Evolutionary conservation across 441 rosid species (phyloP), one percentile per base, ranked within the genome.

Genomic region (Rhodomyrtus psidioides): DNA sequence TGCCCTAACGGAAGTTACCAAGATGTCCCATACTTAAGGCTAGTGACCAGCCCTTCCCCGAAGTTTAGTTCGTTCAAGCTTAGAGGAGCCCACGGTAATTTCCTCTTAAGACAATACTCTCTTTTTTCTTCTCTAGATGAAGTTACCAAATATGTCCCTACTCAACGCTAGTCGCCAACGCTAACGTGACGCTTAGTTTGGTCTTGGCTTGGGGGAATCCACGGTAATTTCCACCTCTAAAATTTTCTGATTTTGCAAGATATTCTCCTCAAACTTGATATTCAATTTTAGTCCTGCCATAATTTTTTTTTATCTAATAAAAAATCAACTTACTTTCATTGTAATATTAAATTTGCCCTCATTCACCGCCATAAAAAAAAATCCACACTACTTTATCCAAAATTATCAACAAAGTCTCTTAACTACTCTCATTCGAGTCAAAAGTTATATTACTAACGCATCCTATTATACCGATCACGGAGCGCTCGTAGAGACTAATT

Each of bases 271-370:
- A 6, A 2, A 21, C 15, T 24, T 42, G 10, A 6, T 39, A 70
- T 39, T 3, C 4, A 70, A 3, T 9, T 21, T 70, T 15, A 34
- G 39, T 34, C 39, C 7, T 21, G 9, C 0, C 2, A 21, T 7
- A 3, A 8, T 9, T 39, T 17, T 6, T n/a, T 34, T 5, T 70
- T 21, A 7, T 28, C 19, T 0, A 19, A 19, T 9, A 5, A 30
- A 34, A 65, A n/a, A n/a, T 0, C 9, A 26, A 7, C 46, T 1
- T 7, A 9, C 14, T 65, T 65, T 65, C 7, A 2, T 0, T 10
- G 8, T 70, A 10, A 6, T 70, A 1, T 21, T 4, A 0, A 65
- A 19, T 21, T 2, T 3, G n/a, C 16, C 9, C 0, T 39, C 4
- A 6, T 21, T 39, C 21, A 34, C 12, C 0, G 5, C 7, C 49